phyloP scores from a whole-genome alignment of 2,329 filamentous ascomycete species.

The Sporothrix sp. region DNA sequence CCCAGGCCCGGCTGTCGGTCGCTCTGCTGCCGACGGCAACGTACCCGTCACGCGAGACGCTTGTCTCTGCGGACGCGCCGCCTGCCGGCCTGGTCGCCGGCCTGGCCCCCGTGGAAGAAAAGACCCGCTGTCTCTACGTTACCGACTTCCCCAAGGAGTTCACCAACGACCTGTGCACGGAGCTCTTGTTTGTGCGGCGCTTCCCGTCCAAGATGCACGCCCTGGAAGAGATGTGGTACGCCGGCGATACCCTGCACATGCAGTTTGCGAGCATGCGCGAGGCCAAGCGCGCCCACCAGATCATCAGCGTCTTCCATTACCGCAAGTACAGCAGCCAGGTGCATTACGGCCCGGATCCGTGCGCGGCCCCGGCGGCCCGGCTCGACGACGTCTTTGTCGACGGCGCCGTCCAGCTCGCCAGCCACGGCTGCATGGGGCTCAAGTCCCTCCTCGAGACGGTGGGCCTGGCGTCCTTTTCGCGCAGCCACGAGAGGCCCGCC shows the following conservation, averaged over 20 bases:
- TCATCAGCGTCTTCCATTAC: slow-evolving; percentile 11
- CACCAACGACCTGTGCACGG: slow-evolving; percentile 12
- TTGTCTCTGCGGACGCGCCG: neutral
- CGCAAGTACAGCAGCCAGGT: slow-evolving; percentile 9
- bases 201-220: neutral
- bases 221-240: slow-evolving; percentile 18
- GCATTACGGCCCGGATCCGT: slow-evolving; percentile 12
- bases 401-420: slow-evolving; percentile 2
- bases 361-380: neutral
- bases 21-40: slow-evolving; percentile 11
- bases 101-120: neutral
- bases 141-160: slow-evolving; percentile 12
- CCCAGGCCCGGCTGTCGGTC: neutral
- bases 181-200: slow-evolving; percentile 5
- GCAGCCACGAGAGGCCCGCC: neutral
- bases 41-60: slow-evolving; percentile 11
- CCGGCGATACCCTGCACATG: slow-evolving; percentile 10
- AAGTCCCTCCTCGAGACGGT: slow-evolving; percentile 14
- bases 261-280: slow-evolving; percentile 15
- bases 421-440: slow-evolving; percentile 11
- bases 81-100: no score
- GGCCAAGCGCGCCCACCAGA: slow-evolving; percentile 8
- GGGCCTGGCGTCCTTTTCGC: slow-evolving; percentile 12
- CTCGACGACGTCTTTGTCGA: neutral
- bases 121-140: slow-evolving; percentile 14